Conservation (phyloP, 768 basidiomycete species). For the Rhodotorula graminis region DNA sequence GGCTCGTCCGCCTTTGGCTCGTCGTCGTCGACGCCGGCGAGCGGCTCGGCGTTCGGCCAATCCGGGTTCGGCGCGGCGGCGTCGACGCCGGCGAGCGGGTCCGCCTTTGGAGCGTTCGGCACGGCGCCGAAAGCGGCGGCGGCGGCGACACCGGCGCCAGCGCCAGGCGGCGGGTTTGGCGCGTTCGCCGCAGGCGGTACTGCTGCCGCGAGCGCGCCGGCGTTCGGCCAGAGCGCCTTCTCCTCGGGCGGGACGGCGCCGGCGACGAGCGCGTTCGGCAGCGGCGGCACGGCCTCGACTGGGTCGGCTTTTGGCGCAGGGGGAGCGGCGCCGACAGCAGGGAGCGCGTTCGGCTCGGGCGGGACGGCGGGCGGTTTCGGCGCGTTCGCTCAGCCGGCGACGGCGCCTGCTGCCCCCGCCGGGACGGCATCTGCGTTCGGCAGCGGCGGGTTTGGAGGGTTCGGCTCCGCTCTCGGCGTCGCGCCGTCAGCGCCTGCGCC, state of each 20-base stretch:
- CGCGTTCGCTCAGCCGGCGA: constrained; percentile 11
- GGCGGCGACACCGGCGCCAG: not conserved
- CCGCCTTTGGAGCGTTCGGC: constrained; percentile 21
- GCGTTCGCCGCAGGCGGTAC: not conserved
- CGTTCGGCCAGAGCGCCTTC: no score
- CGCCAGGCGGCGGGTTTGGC: constrained; percentile 2
- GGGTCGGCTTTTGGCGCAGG: constrained; percentile 9
- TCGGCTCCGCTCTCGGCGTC: not conserved
- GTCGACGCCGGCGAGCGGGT: not conserved
- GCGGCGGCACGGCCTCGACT: not conserved
- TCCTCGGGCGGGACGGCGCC: no score
- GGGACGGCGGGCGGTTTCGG: constrained; percentile 18
- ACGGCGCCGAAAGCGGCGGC: constrained; percentile 11
- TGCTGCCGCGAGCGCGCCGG: not conserved
- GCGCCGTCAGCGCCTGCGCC: constrained; percentile 11
- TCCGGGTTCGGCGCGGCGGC: constrained; percentile 8
- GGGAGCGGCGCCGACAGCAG: not conserved
- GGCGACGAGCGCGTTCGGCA: no score
- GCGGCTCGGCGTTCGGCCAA: constrained; percentile 9
- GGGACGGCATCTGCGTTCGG: not conserved
- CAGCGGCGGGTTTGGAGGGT: constrained; percentile 12
- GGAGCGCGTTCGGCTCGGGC: constrained; percentile 17
- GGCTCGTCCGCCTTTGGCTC: constrained; percentile 22
- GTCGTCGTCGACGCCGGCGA: not conserved
- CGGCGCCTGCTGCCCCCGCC: not conserved